phyloP scores from a whole-genome alignment of 2,329 filamentous ascomycete species.

The Huntiella omanensis region DNA sequence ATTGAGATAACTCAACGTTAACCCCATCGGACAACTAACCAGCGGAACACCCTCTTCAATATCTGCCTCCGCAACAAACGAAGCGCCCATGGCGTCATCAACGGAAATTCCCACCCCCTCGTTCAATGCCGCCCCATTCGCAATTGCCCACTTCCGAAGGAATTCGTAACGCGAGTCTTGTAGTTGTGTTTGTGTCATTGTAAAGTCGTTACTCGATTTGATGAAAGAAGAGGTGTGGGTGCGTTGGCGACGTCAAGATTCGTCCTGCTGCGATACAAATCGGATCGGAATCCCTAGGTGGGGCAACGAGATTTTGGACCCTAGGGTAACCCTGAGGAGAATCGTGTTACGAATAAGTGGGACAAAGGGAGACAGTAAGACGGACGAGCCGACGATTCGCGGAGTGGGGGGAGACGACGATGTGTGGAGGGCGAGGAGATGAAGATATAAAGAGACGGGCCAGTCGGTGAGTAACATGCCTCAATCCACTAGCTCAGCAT shows the following conservation, averaged over 20 bases:
- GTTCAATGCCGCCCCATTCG: slow-evolving; percentile 29
- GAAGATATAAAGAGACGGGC: too few relatives aligned
- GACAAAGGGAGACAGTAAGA: too few relatives aligned
- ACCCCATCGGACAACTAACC: slow-evolving; percentile 31
- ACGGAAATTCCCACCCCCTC: slow-evolving; percentile 32
- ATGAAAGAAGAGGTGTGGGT: not conserved
- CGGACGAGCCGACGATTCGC: not conserved
- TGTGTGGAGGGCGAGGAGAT: too few relatives aligned
- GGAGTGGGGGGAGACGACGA: not conserved
- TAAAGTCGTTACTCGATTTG: not conserved
- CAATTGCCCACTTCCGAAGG: slow-evolving; percentile 30
- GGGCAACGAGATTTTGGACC: not conserved
- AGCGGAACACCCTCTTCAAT: slow-evolving; percentile 23
- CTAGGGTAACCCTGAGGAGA: not conserved
- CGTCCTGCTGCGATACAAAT: not conserved
- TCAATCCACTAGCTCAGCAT: too few relatives aligned
- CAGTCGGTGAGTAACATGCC: too few relatives aligned
- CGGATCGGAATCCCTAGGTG: not conserved
- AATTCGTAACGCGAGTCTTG: slow-evolving; percentile 1
- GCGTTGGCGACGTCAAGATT: too few relatives aligned
- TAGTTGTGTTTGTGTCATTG: not conserved
- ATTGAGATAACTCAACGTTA: slow-evolving; percentile 41
- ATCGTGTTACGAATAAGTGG: not conserved
- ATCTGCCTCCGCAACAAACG: slow-evolving; percentile 29
- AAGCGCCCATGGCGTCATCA: slow-evolving; percentile 31